A percentile compares a stretch with the other conserved stretches of the same genome.
phyloP scores from a whole-genome alignment of 73 alveolate species.

The Diophrys sp. region DNA sequence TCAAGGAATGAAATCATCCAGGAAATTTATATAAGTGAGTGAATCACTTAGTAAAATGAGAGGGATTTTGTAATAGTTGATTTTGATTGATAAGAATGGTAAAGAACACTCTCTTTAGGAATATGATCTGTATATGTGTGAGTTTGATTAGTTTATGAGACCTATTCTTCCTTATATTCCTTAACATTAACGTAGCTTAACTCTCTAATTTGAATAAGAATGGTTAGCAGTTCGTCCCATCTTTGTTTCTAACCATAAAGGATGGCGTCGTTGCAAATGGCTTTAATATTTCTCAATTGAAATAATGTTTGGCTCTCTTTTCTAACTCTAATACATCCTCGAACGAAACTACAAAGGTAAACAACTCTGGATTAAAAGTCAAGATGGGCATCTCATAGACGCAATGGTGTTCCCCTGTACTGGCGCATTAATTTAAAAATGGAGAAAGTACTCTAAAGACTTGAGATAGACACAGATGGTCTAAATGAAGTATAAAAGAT shows the following conservation, averaged over 20 bases:
- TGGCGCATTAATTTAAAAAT: too few relatives aligned
- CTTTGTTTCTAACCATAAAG: background rate
- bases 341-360: conserved; percentile 49
- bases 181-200: background rate
- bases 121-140: background rate
- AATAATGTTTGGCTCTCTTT: conserved; percentile 34
- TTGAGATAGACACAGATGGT: too few relatives aligned
- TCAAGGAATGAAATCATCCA: too few relatives aligned
- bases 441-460: too few relatives aligned
- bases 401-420: conserved; percentile 55
- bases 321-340: conserved; percentile 28
- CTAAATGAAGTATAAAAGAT: too few relatives aligned
- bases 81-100: background rate
- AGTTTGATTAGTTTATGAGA: conserved; percentile 1
- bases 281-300: conserved; percentile 20
- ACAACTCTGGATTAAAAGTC: conserved; percentile 21
- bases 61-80: background rate
- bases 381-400: conserved; percentile 17
- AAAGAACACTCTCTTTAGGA: background rate
- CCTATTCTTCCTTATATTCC: background rate
- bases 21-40: too few relatives aligned
- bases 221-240: background rate
- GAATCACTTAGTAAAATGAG: background rate
- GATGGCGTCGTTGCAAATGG: conserved; percentile 16
- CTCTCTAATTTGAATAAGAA: background rate